Conservation (phyloP, 345 rosid species). For the Excoecaria agallocha region DNA sequence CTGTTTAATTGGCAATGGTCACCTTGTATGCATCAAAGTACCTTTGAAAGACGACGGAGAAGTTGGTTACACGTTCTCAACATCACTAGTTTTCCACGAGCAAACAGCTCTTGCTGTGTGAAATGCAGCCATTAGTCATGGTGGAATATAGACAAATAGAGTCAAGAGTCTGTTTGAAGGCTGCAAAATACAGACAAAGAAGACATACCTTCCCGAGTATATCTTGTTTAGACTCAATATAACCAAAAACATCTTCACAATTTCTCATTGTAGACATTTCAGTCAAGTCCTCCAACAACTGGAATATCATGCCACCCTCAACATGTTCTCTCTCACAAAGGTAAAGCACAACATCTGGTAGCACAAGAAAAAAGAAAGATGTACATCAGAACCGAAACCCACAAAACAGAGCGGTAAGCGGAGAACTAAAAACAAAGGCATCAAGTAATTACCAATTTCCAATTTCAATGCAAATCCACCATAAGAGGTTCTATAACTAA, state of each 20-base stretch:
- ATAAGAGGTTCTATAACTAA: neutral
- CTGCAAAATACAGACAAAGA: neutral
- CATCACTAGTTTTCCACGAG: conserved; percentile 99
- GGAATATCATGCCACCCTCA: conserved; percentile 99
- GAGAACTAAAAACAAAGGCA: neutral
- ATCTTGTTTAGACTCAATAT: conserved; percentile 93
- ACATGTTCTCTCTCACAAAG: conserved; percentile 97
- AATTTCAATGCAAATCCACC: neutral
- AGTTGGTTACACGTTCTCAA: conserved; percentile 99
- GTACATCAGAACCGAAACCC: neutral
- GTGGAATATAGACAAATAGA: conserved; percentile 6
- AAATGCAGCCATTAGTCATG: conserved; percentile 9
- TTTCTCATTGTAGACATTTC: conserved; percentile 98
- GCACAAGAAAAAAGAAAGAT: conserved; percentile 11
- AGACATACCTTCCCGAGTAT: conserved; percentile 74
- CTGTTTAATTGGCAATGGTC: neutral
- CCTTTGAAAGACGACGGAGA: conserved; percentile 97
- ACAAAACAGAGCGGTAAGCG: neutral
- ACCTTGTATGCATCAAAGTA: conserved; percentile 13
- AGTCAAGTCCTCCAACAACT: conserved; percentile 90
- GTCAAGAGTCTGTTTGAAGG: conserved; percentile 3
- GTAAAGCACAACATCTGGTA: conserved; percentile 75
- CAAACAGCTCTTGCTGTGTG: conserved; percentile 91
- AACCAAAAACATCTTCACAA: conserved; percentile 88
- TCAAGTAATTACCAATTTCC: neutral